Conservation (phyloP, 768 basidiomycete species). For the Boletus fagicola region DNA sequence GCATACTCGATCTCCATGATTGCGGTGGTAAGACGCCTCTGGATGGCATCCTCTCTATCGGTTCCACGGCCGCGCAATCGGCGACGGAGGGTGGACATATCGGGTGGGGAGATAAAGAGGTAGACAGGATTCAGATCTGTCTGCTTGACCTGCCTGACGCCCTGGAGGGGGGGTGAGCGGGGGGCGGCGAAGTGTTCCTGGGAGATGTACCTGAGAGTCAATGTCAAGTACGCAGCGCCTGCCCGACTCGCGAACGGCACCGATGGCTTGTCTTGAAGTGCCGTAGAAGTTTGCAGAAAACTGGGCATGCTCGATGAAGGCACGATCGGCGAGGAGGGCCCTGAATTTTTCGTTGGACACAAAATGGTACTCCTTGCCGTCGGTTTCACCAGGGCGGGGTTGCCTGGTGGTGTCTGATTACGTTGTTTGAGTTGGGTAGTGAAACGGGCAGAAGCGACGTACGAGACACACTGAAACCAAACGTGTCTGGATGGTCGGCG, state of each 20-base stretch:
- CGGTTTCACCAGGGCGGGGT: slow-evolving; percentile 76
- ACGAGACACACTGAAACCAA: slow-evolving; percentile 96
- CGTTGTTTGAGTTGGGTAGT: background rate
- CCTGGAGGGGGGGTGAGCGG: slow-evolving; percentile 44
- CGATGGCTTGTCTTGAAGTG: slow-evolving; percentile 80
- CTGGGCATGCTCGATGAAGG: slow-evolving; percentile 93
- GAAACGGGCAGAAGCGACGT: slow-evolving; percentile 22
- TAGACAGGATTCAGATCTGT: slow-evolving; percentile 82
- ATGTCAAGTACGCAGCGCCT: slow-evolving; percentile 92
- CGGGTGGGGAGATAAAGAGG: slow-evolving; percentile 90
- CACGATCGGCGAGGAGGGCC: slow-evolving; percentile 61
- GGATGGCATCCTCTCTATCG: slow-evolving; percentile 69
- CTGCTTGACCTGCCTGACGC: slow-evolving; percentile 87
- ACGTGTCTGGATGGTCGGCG: slow-evolving; percentile 73
- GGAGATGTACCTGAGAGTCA: slow-evolving; percentile 69
- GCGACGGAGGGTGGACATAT: slow-evolving; percentile 60
- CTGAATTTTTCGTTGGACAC: slow-evolving; percentile 69
- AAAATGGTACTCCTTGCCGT: slow-evolving; percentile 89
- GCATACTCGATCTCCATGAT: slow-evolving; percentile 83
- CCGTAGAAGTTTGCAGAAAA: slow-evolving; percentile 93
- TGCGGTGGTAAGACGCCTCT: slow-evolving; percentile 75
- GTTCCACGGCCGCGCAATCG: slow-evolving; percentile 83
- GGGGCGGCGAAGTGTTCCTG: background rate
- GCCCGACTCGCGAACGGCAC: slow-evolving; percentile 62
- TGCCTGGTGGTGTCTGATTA: slow-evolving; percentile 80